Conservation (phyloP, 805 yeast species). For the Spathaspora girioi region DNA sequence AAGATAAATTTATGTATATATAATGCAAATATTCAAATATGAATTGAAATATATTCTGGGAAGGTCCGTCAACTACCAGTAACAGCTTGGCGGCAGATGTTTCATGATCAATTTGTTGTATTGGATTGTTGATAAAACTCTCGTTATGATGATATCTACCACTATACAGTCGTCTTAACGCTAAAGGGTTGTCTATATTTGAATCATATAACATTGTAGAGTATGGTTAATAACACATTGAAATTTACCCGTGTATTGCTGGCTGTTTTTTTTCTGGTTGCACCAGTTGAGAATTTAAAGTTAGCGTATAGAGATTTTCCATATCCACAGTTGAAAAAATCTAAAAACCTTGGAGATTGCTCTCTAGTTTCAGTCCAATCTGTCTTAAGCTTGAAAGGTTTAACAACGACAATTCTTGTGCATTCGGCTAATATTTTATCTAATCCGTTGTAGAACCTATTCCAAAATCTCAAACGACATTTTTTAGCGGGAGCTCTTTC, state of each 20-base stretch:
- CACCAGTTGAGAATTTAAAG: too few species aligned
- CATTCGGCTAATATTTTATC: too few species aligned
- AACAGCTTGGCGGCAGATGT: not conserved
- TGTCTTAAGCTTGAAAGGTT: too few species aligned
- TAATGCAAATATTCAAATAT: not conserved
- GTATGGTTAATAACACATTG: not conserved
- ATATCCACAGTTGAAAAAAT: too few species aligned
- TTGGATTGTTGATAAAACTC: not conserved
- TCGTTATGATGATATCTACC: not conserved
- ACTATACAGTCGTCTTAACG: not conserved
- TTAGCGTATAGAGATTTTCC: too few species aligned
- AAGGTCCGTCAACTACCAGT: not conserved
- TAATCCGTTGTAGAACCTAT: too few species aligned
- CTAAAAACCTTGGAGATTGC: too few species aligned
- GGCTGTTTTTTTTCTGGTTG: not conserved
- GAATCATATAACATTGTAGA: not conserved
- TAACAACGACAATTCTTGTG: too few species aligned
- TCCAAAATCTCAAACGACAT: too few species aligned
- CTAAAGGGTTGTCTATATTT: not conserved
- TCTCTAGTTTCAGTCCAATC: too few species aligned
- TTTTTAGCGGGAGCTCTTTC: too few species aligned
- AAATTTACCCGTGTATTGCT: not conserved
- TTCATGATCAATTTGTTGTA: not conserved
- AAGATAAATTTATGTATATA: not conserved
- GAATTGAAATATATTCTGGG: not conserved